phyloP scores from a whole-genome alignment of 345 rosid genomes.

The Cardamine resedifolia region DNA sequence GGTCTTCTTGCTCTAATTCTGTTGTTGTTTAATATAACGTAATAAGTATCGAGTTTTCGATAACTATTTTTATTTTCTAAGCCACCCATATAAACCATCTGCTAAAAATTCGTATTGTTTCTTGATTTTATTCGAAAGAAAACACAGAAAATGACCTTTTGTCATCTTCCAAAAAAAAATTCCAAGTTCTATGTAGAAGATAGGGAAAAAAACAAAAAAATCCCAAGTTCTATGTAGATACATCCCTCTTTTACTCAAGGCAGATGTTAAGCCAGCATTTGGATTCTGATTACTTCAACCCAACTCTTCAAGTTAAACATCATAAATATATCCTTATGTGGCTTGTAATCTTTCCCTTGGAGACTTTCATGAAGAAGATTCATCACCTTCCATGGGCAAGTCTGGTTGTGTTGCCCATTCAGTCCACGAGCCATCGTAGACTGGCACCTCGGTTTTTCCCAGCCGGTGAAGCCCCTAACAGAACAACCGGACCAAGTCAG shows the following conservation, averaged over 20 bases:
- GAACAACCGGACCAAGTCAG: slow-evolving; percentile 2
- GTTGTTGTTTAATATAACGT: not conserved
- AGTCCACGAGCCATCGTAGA: slow-evolving; percentile 98
- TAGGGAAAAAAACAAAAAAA: not conserved
- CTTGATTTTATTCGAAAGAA: slow-evolving; percentile 22
- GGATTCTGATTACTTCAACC: slow-evolving; percentile 23
- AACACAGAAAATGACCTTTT: not conserved
- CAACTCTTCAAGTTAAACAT: not conserved
- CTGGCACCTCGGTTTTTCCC: slow-evolving; percentile 77
- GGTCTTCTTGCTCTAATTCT: not conserved
- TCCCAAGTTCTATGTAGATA: slow-evolving; percentile 6
- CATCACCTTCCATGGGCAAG: slow-evolving; percentile 48
- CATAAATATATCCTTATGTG: not conserved
- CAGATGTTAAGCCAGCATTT: not conserved
- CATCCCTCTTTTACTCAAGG: slow-evolving; percentile 12
- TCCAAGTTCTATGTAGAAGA: no score
- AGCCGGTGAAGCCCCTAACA: slow-evolving; percentile 86
- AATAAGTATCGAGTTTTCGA: not conserved
- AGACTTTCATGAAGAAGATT: slow-evolving; percentile 33
- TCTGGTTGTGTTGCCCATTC: slow-evolving; percentile 90
- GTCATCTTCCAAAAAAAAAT: slow-evolving; percentile 6
- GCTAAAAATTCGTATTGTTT: not conserved
- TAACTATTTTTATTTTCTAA: not conserved
- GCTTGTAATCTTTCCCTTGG: slow-evolving; percentile 11
- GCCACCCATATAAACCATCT: not conserved